Conservation (phyloP, 495 filamentous ascomycete species). For the Neurospora sublineolata region DNA sequence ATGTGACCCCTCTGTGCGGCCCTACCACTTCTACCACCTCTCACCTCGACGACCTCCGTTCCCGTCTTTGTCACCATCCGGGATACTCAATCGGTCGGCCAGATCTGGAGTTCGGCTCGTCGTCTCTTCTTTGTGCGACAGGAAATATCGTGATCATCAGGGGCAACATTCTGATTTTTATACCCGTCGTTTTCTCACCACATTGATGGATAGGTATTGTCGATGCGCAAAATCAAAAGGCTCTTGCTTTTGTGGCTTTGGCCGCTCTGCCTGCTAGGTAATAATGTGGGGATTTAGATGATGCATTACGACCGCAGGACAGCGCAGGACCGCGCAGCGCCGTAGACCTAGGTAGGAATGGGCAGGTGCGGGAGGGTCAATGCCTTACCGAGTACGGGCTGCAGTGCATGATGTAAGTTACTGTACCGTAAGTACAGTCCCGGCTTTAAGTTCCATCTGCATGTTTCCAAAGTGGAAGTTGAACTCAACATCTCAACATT, state of each 20-base stretch:
- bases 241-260: not conserved
- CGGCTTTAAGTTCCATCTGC: not conserved
- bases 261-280: not conserved
- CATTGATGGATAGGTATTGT: not conserved
- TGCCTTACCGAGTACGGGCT: not conserved
- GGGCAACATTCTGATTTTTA: not conserved
- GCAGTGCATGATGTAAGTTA: not conserved
- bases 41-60: not conserved
- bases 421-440: not conserved
- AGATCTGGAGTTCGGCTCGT: not conserved
- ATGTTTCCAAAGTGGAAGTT: not conserved
- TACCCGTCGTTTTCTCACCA: not conserved
- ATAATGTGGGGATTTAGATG: not conserved
- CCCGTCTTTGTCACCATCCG: not conserved
- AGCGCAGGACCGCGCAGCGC: not conserved
- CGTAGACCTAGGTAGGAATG: not conserved
- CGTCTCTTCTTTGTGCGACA: not conserved
- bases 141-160: not conserved
- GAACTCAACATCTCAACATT: not conserved
- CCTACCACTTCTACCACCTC: not conserved
- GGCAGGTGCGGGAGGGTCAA: not conserved
- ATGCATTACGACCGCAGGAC: not conserved
- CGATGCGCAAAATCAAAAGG: not conserved
- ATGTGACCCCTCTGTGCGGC: not conserved
- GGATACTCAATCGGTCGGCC: not conserved